phyloP scores from a whole-genome alignment of 176 grass and related monocot species.

The Eragrostis curvula region DNA sequence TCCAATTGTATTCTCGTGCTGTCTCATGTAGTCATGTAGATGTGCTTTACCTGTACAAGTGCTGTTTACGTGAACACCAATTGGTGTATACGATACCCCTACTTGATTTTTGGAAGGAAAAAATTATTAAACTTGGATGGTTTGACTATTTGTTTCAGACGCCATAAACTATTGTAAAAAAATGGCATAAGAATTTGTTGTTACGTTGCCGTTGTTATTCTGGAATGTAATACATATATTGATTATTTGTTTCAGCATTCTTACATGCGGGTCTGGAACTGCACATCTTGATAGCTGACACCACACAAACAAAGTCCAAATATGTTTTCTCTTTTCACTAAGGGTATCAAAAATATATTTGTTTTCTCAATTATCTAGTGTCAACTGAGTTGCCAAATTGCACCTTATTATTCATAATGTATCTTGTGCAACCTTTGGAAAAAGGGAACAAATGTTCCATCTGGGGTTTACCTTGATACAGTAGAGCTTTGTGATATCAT shows the following conservation, averaged over 20 bases:
- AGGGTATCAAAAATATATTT: background rate
- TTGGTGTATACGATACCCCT: background rate
- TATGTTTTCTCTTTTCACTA: too few species aligned
- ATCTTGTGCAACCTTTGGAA: background rate
- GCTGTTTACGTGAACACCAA: background rate
- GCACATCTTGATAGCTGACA: background rate
- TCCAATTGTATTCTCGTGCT: slow-evolving; percentile 1
- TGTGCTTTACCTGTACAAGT: background rate
- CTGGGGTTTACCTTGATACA: background rate
- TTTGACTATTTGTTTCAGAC: background rate
- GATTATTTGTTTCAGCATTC: too few species aligned
- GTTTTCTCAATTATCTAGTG: background rate
- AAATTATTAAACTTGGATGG: background rate
- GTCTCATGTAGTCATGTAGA: background rate
- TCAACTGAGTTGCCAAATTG: background rate
- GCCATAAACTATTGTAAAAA: background rate
- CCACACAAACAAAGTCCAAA: too few species aligned
- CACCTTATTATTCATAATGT: background rate
- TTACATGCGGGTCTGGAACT: background rate
- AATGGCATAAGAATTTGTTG: background rate
- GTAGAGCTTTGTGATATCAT: background rate
- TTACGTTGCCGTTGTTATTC: background rate
- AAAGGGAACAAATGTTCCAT: background rate
- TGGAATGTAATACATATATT: too few species aligned
- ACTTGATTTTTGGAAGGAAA: background rate